Base-by-base conservation (phyloP, 192 early-diverging fungal genomes). In the Entophlyctis helioformis region DNA sequence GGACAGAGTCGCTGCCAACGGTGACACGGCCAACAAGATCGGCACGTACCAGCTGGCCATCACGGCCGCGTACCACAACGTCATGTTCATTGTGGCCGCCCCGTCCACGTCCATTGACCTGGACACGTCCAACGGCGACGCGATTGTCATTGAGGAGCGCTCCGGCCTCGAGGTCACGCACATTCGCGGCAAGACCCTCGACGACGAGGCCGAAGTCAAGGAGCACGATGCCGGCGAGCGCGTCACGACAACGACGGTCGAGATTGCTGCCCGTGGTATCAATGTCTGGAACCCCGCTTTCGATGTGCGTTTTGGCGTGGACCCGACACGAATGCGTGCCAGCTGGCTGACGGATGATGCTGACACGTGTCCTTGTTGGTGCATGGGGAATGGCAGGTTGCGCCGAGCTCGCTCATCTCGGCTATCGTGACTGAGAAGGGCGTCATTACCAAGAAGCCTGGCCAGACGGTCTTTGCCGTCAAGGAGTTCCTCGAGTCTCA, bases 1-100 rank as follows among this genome's bases (percentile, higher is more conserved):
- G 8, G 29, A 28, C 15, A 71, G 70, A 16, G 89, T 98, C 1
- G 88, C 92, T 6, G 77, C 79, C 8, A 98, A 96, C 56, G 95
- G 95, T 35, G 95, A 98, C 51, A 96, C 93, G 0, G 91, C 93
- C 24, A 96, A 96, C 67, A 98, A 96, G 60, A 96, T 98, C 47
- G 95, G 95, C 12, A 98, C 93, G 5, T 98, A 96, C 48, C 95
- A 98, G 56, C 63, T 98, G 38, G 92, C 95, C 19, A 91, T 98
- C 48, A 68, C 84, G 7, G 95, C 95, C 9, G 71, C 67, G 36
- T 76, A 80, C 60, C 90, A 96, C 56, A 69, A 69, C 15, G 71
- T 91, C 4, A 73, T 71, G 18, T 96, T 98, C 52, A 84, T 98
- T 40, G 95, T 98, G 1, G 93, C 95, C n/a, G 95, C 95, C 0